Evolutionary conservation across 805 yeast genomes (phyloP), one percentile per base, ranked within the genome.

Genomic region (Saccharomyces paradoxus): DNA sequence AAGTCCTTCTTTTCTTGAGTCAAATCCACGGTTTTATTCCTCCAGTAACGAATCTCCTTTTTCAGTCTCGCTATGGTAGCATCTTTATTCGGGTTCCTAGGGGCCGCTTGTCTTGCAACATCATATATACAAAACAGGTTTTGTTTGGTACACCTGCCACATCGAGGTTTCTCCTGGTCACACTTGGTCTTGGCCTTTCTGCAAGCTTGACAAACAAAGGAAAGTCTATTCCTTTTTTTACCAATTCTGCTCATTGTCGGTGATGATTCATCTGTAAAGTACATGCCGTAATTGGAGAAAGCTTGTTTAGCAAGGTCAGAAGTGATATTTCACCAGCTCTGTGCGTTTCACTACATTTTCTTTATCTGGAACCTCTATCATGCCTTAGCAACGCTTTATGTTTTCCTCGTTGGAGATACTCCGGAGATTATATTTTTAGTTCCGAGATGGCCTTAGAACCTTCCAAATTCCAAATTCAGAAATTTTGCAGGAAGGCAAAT

Each of bases 201-300:
- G 50, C 74, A 70, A 1, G 63, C 61, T 50, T 66, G 65, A 51
- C 74, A 70, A 14, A 69, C 72, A 53, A 61, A 70, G 0, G 74
- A 70, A 6, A 70, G 52, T 49, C 72, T 59, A 48, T 70, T 63
- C 41, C 74, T 60, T 46, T 60, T 66, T 49, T 56, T 56, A 12
- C 22, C 28, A 13, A 24, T 49, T 46, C 7, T 41, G 48, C 7
- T 52, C 57, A 28, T 26, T 28, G 28, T 13, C 53, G 52, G 4
- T 50, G 51, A n/a, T 17, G 44, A 21, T 10, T 17, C 13, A 8
- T 21, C 44, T 3, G 17, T 37, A 8, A 37, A 17, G 22, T 37
- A 46, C 29, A 27, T 46, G 27, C 7, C 17, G 22, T 17, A 12
- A 22, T 27, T 24, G 53, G 10, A 13, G 21, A 30, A 13, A 30